phyloP scores from a whole-genome alignment of 2,329 filamentous ascomycete species.

The Lithohypha guttulata region DNA sequence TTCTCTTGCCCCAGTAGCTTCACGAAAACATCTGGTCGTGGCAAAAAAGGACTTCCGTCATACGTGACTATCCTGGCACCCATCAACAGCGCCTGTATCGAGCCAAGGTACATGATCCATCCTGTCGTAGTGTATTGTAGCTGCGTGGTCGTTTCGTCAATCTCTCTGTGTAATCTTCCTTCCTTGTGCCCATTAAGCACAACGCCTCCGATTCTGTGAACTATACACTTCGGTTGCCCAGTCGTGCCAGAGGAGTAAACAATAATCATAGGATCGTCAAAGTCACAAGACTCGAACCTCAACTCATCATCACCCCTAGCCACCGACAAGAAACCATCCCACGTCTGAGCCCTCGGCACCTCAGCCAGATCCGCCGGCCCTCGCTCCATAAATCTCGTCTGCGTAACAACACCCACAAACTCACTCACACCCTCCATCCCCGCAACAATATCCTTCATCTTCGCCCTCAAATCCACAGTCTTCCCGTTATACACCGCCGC shows the following conservation, averaged over 20 bases:
- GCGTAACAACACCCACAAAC: constrained; percentile 54
- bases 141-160: constrained; percentile 33
- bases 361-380: constrained; percentile 45
- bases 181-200: constrained; percentile 46
- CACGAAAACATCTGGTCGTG: constrained; percentile 54
- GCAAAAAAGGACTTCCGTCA: constrained; percentile 70
- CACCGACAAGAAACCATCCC: constrained; percentile 32
- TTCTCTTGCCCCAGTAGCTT: constrained; percentile 50
- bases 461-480: constrained; percentile 56
- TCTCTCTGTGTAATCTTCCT: constrained; percentile 40
- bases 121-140: constrained; percentile 60
- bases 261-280: constrained; percentile 65
- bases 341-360: constrained; percentile 37
- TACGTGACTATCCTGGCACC: constrained; percentile 61
- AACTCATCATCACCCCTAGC: constrained; percentile 23
- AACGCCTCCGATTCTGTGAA: constrained; percentile 49
- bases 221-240: constrained; percentile 74
- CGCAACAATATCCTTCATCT: constrained; percentile 56
- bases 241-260: constrained; percentile 75
- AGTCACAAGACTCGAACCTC: constrained; percentile 39
- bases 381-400: constrained; percentile 49
- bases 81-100: constrained; percentile 47
- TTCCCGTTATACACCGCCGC: constrained; percentile 70
- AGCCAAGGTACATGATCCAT: constrained; percentile 73
- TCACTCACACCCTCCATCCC: constrained; percentile 51